phyloP scores from a whole-genome alignment of 805 yeast genomes.

The Starmera caribaea region DNA sequence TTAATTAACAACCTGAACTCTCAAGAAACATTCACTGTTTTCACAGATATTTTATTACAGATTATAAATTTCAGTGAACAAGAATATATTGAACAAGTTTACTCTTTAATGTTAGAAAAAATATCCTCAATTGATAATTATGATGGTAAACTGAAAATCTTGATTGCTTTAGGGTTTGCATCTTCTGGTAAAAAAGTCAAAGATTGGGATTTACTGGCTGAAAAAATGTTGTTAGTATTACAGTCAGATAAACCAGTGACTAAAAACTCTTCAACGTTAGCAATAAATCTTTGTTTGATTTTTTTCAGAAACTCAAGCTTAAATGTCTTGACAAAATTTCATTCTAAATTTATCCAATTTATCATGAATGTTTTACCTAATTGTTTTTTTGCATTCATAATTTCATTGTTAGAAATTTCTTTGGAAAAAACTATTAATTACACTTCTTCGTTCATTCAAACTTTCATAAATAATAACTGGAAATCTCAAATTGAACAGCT shows the following conservation, averaged over 20 bases:
- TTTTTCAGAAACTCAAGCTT: conserved; percentile 37
- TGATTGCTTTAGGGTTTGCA: conserved; percentile 46
- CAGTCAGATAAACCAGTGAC: conserved; percentile 11
- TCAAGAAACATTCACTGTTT: conserved; percentile 27
- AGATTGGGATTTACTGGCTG: conserved; percentile 32
- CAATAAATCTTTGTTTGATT: conserved; percentile 19
- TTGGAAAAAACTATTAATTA: conserved; percentile 34
- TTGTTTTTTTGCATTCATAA: conserved; percentile 37
- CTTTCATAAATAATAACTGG: conserved; percentile 37
- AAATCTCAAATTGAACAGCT: conserved; percentile 23
- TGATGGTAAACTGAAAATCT: conserved; percentile 21
- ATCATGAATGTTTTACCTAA: conserved; percentile 11
- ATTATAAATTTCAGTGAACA: conserved; percentile 42
- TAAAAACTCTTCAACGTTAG: conserved; percentile 1
- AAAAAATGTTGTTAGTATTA: conserved; percentile 8
- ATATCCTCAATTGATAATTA: conserved; percentile 8
- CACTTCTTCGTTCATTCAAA: conserved; percentile 37
- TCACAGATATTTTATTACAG: conserved; percentile 49
- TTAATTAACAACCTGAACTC: conserved; percentile 25
- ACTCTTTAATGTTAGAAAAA: conserved; percentile 22
- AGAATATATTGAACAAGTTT: conserved; percentile 38
- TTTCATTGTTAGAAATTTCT: conserved; percentile 31
- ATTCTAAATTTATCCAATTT: conserved; percentile 32
- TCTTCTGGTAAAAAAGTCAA: conserved; percentile 61
- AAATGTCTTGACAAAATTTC: conserved; percentile 32